Base-by-base conservation (phyloP, 2,329 filamentous ascomycete species). In the Hypoxylon sp. region DNA sequence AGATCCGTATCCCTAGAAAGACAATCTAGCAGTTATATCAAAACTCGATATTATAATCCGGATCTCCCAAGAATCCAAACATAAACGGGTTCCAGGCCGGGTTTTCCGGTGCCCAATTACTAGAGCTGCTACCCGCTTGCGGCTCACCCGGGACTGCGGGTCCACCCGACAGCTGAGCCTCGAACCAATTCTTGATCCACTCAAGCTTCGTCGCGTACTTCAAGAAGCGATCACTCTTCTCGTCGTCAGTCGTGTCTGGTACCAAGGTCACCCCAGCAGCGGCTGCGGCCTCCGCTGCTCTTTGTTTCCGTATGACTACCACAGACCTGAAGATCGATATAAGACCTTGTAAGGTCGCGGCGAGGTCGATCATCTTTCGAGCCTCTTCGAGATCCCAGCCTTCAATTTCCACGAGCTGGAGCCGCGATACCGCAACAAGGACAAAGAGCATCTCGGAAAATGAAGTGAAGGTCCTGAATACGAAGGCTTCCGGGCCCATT, bases 121-220 rank as follows among this genome's bases (percentile, higher is more conserved):
- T 55, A 31, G 55, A 31, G 13, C 39, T 37, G 22, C 26, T 48
- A 3, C 10, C n/a, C n/a, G 37, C 22, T 9, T 65, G 47, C 11
- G 53, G 63, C 17, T 67, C 63, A 1, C 46, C 51, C 17, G 52
- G 5, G 10, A 46, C 29, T 6, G 26, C 39, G 8, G 26, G 48
- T 11, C 24, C 63, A 6, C 47, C 26, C 22, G 61, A 55, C 3
- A 76, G 39, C 42, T 74, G 74, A 2, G 73, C 66, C 46, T 77
- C 74, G 58, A 76, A 78, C 78, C 79, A 81, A 8, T 62, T 68
- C 58, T 76, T 77, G n/a, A 80, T 70, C 71, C 71, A 77, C 3
- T 67, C 52, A 13, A 76, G 74, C 63, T 77, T 73, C 24, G 42
- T 64, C 35, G 63, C 59, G 37, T 71, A 73, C 51, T 67, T 65